Evolutionary conservation across 2,329 filamentous ascomycete genomes (phyloP), one percentile per base, ranked within the genome.

Genomic region (Aspergillus sp.): DNA sequence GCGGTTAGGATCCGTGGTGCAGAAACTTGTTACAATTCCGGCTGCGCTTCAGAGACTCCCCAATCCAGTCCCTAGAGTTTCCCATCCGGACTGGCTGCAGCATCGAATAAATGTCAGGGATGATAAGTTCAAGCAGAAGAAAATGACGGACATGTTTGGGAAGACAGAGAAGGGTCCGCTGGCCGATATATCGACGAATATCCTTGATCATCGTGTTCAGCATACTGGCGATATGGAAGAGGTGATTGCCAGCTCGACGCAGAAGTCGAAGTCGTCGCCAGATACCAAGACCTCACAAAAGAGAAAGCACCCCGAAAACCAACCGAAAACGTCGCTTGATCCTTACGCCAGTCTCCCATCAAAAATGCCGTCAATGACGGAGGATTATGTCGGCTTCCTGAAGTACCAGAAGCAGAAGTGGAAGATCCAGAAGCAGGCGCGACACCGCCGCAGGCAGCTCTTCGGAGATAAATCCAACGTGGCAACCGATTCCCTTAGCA

Each of bases 1-100:
- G 52, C 86, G 91, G 64, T 69, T 99, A 13, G 89, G 88, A 1
- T 96, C 89, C 0, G 91, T 98, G 34, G 93, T 99, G 32, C 91
- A 99, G 62, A 99, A 99, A 59, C 75, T 99, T 34, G 94, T 99
- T 54, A 98, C 93, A 1, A 99, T 99, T 45, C 91, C 91, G 2
- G 93, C 91, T 11, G 91, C 93, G 3, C 69, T 98, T 31, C 91
- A 98, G 56, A 96, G 94, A 61, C 74, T 98, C 34, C 75, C 80
- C 34, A 99, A 99, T 51, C 91, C 91, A 0, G 89, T 96, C 1
- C 93, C 91, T 10, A 74, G 93, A 43, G 86, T 99, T 8, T 72
- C 83, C 5, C 93, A 98, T 61, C 91, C 91, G 0, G 93, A 98
- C 34, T 99, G 91, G 91, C 72, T 99, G 20, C 86, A 95, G 51